Evolutionary conservation across 257 asterid species (phyloP), one percentile per base, ranked within the genome.

Genomic region (Petunia secreta): DNA sequence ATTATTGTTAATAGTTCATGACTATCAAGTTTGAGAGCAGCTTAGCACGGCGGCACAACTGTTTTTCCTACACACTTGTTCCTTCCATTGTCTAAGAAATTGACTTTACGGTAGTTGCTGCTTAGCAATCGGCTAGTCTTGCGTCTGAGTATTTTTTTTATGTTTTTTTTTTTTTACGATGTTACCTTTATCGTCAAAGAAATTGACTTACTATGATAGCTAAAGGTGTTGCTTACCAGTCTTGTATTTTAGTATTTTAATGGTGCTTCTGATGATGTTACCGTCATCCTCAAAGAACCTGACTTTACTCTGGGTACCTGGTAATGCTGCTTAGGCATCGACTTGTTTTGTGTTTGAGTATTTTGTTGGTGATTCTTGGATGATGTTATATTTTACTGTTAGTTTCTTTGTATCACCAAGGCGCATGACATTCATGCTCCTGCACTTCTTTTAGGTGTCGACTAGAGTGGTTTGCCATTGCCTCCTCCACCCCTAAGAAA

Each of bases 241-340:
- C 25, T 25, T 25, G 25, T 25, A 25, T 25, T 25, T 25, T 25
- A 25, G 25, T 25, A 25, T 25, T 25, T 25, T 25, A 25, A 25
- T 25, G 25, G 25, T 25, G 25, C 25, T 25, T 25, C 25, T 25
- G 25, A 25, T 25, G 25, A 25, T 25, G 25, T 25, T 25, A 25
- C 25, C 25, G 25, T 25, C 25, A 25, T 68, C 16, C 76, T 68
- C n/a, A 13, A 48, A 10, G 77, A 10, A 71, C 46, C 34, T 10
- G 60, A 48, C 60, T 48, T 25, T 48, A 38, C 6, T 25, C 16
- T 71, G 77, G 77, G 25, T 71, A 11, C 44, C 77, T 71, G 77
- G 44, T 52, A 73, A 50, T 50, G 78, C n/a, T 48, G 3, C 78
- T 34, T 73, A 6, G 55, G 41, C 44, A 11, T 73, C 15, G 62